phyloP scores from a whole-genome alignment of 495 filamentous ascomycete genomes.

The Talaromyces borbonicus region DNA sequence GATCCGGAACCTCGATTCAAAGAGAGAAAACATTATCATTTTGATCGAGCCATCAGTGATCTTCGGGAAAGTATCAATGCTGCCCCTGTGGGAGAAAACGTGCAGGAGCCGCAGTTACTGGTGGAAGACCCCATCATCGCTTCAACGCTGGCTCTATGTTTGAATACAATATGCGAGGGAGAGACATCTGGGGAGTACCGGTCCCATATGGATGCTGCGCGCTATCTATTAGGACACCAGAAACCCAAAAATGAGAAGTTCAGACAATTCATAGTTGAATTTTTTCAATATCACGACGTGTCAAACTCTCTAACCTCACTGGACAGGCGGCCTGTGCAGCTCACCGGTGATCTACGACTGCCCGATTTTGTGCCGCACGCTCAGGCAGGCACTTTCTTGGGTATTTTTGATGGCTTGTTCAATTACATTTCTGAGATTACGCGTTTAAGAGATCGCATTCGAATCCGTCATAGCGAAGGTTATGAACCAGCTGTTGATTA shows the following conservation, averaged over 20 bases:
- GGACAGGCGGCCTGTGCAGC: slow-evolving; percentile 42
- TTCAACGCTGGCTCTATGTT: slow-evolving; percentile 73
- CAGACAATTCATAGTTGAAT: slow-evolving; percentile 76
- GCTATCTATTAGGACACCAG: slow-evolving; percentile 54
- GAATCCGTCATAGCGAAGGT: slow-evolving; percentile 50
- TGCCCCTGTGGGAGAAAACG: slow-evolving; percentile 12
- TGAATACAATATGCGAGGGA: slow-evolving; percentile 73
- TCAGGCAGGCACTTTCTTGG: slow-evolving; percentile 61
- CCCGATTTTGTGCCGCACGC: slow-evolving; percentile 67
- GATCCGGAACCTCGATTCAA: slow-evolving; percentile 35
- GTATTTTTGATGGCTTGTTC: slow-evolving; percentile 82
- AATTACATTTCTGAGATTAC: slow-evolving; percentile 73
- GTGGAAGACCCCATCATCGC: slow-evolving; percentile 53
- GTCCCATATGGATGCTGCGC: slow-evolving; percentile 68
- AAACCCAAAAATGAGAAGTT: slow-evolving; percentile 55
- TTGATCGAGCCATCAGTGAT: slow-evolving; percentile 35
- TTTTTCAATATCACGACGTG: slow-evolving; percentile 86
- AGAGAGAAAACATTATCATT: slow-evolving; percentile 40
- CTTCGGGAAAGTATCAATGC: slow-evolving; percentile 36
- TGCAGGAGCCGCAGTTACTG: slow-evolving; percentile 27
- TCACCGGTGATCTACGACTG: slow-evolving; percentile 53
- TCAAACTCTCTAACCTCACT: slow-evolving; percentile 70
- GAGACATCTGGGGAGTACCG: slow-evolving; percentile 70
- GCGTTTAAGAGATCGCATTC: slow-evolving; percentile 65
- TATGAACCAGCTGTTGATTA: slow-evolving; percentile 68